A percentile compares a stretch with the other conserved stretches of the same genome.
phyloP scores from a whole-genome alignment of 2,329 filamentous ascomycete genomes.

The Phaeosphaeriaceae sp. region DNA sequence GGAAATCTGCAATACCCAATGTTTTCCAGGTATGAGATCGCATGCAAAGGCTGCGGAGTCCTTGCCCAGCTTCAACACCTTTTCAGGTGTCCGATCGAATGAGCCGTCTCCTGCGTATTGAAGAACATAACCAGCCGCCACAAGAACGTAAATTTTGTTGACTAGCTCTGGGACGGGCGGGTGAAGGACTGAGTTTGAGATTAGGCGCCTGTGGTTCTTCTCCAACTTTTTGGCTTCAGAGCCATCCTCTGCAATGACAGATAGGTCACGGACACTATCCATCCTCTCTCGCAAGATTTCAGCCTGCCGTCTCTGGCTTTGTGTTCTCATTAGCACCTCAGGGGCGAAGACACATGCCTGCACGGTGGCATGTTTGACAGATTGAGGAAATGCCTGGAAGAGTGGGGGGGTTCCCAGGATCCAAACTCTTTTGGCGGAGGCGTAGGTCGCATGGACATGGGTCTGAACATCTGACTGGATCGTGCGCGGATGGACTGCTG shows the following conservation, averaged over 20 bases:
- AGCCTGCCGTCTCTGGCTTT: constrained; percentile 60
- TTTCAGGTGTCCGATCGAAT: constrained; percentile 76
- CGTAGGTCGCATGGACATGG: constrained; percentile 36
- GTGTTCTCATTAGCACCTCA: constrained; percentile 69
- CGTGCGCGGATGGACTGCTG: constrained; percentile 41
- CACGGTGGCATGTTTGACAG: constrained; percentile 75
- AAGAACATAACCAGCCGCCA: constrained; percentile 73
- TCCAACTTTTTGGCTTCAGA: constrained; percentile 43
- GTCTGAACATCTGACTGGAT: constrained; percentile 41
- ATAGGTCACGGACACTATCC: constrained; percentile 44
- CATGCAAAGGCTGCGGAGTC: constrained; percentile 81
- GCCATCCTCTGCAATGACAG: constrained; percentile 34
- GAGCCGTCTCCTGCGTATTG: constrained; percentile 76
- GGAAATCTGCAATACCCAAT: constrained; percentile 80
- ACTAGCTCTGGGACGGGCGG: constrained; percentile 68
- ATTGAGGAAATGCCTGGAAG: constrained; percentile 86
- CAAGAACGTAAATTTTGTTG: constrained; percentile 74
- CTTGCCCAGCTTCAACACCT: constrained; percentile 72
- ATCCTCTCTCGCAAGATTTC: constrained; percentile 48
- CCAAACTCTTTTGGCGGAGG: constrained; percentile 40
- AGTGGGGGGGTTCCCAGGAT: constrained; percentile 67
- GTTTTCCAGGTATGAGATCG: constrained; percentile 78
- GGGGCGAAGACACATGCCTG: constrained; percentile 70
- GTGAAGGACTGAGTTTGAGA: constrained; percentile 49
- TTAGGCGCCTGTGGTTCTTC: constrained; percentile 52